Evolutionary conservation across 1,139 yeast species (phyloP).

Genomic region (Yamadazyma buinensis): DNA sequence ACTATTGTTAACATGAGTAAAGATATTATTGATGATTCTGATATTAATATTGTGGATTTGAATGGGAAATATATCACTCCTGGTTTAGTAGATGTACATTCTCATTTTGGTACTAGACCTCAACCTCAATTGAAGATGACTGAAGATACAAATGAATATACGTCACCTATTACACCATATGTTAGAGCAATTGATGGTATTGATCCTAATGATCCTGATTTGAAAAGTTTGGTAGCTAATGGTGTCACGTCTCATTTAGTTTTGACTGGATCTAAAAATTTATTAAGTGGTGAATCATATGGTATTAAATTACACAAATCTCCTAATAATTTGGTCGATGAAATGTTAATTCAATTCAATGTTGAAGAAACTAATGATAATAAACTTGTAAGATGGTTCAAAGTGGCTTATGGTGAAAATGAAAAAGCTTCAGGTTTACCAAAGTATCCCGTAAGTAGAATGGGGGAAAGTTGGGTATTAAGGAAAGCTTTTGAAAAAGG

Average conservation of each 20-base stretch:
- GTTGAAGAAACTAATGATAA: not conserved
- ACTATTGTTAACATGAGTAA: constrained; percentile 1
- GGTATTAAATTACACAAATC: constrained; percentile 5
- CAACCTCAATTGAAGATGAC: constrained; percentile 6
- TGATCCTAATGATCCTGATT: constrained; percentile 5
- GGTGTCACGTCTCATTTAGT: constrained; percentile 6
- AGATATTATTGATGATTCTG: not conserved
- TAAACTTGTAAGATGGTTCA: constrained; percentile 6
- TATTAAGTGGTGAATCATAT: constrained; percentile 7
- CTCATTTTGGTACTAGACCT: constrained; percentile 7
- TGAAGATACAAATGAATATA: constrained; percentile 6
- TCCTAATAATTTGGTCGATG: constrained; percentile 5
- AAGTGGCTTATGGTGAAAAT: constrained; percentile 7
- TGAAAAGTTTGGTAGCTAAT: constrained; percentile 3
- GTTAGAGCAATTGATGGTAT: constrained; percentile 7
- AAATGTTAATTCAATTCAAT: constrained; percentile 6
- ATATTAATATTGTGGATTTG: not conserved
- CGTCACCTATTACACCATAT: constrained; percentile 4
- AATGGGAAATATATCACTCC: constrained; percentile 5
- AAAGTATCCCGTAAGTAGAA: constrained; percentile 7
- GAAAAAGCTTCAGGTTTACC: constrained; percentile 2
- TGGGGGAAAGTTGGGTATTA: constrained; percentile 7
- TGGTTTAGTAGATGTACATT: constrained; percentile 5
- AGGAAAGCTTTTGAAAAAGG: constrained; percentile 4
- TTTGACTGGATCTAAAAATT: constrained; percentile 5